Evolutionary conservation across 1,139 yeast species (phyloP), one percentile per base, ranked within the genome.

Genomic region (Kodamaea arcana): DNA sequence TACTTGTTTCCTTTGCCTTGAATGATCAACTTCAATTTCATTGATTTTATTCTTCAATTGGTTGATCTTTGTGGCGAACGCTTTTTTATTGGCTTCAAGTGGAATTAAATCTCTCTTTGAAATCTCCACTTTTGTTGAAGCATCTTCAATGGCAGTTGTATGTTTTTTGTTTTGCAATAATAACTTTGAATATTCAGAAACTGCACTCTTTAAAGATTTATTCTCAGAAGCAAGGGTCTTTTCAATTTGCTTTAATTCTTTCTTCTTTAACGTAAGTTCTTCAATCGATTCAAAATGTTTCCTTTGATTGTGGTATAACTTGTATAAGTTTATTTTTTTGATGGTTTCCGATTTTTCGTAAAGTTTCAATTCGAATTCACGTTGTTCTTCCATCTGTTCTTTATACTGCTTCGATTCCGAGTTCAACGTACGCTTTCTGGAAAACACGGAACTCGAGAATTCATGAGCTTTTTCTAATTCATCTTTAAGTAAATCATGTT

Each of bases 321-420:
- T 76, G 70, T 86, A 82, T 27, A 90, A 58, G 31, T 80, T 71
- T 22, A 72, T 74, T 16, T 66, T 58, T 26, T 69, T 65, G 22
- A 75, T 66, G 10, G 79, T 56, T 10, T 71, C 63, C 17, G 60
- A 45, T 42, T 65, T 76, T 43, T 76, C 78, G 3, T 60, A 60
- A 10, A 80, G 54, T 47, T 77, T 80, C 27, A 63, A 58, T 45
- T 81, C 84, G 52, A 80, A 88, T 36, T 70, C 65, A 41, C 81
- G 83, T 34, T 84, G 86, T 54, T 86, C 94, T 6, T 64, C 66
- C 48, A 82, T 69, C 53, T 88, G 95, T 41, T 79, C 90, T 46
- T 78, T 79, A 50, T 86, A 86, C 45, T 84, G 90, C 51, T 77
- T 83, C 32, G 87, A 72, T 52, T 90, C 97, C 20, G 83, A 77